Conservation (phyloP, 371 early-diverging fungal species). For the Gilbertella persicaria region DNA sequence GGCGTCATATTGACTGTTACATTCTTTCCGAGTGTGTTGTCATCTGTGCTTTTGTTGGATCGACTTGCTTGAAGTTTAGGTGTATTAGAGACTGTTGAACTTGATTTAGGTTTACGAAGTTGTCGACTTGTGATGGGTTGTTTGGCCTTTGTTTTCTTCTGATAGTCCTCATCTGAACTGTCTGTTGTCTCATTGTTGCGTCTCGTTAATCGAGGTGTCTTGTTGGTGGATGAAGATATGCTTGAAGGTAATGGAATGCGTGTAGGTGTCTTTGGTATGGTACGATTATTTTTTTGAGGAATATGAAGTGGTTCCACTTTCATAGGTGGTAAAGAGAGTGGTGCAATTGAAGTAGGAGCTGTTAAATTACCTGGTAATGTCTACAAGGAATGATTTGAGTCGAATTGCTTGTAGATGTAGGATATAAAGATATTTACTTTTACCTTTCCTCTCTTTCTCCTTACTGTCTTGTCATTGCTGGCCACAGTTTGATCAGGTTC, state of each 20-base stretch:
- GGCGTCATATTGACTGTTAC: neutral
- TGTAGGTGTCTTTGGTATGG: constrained; percentile 27
- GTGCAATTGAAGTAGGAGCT: constrained; percentile 34
- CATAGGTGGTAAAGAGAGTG: constrained; percentile 50
- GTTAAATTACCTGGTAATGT: constrained; percentile 48
- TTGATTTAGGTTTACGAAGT: constrained; percentile 23
- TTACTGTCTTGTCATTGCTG: neutral
- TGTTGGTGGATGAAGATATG: neutral
- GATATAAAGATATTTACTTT: constrained; percentile 3
- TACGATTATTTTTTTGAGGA: constrained; percentile 10
- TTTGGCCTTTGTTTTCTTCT: neutral
- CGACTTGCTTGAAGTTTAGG: constrained; percentile 12
- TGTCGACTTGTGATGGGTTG: constrained; percentile 1
- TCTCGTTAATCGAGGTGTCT: neutral
- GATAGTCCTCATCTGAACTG: constrained; percentile 12
- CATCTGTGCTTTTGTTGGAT: constrained; percentile 25
- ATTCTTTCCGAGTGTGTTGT: constrained; percentile 8
- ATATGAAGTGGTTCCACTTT: constrained; percentile 45
- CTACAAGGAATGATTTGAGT: constrained; percentile 12
- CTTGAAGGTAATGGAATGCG: constrained; percentile 27
- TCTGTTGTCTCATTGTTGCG: neutral
- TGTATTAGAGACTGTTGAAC: neutral
- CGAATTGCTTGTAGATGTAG: constrained; percentile 2
- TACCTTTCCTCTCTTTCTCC: constrained; percentile 53
- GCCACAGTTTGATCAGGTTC: neutral